Conservation (phyloP, 2,329 filamentous ascomycete genomes). For the Tolypocladium guangdongense region DNA sequence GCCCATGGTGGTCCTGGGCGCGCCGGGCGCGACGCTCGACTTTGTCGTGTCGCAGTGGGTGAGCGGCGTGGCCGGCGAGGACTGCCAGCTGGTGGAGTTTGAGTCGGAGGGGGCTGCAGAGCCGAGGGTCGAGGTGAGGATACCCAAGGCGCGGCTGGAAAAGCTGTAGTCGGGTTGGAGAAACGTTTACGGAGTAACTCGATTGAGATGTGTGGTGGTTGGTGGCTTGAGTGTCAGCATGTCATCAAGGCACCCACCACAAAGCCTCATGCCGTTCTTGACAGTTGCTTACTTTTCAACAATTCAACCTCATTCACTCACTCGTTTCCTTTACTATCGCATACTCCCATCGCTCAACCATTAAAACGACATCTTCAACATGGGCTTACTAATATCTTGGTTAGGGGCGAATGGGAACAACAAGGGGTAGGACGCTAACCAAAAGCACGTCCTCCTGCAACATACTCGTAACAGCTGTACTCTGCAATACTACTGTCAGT, state of each 20-base stretch:
- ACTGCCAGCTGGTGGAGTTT: conserved; percentile 69
- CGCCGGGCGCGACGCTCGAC: conserved; percentile 48
- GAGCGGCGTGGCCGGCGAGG: conserved; percentile 71
- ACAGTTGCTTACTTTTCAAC: not conserved
- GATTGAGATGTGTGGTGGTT: too few species aligned
- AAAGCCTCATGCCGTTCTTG: too few species aligned
- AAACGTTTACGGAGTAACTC: too few species aligned
- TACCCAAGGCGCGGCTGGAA: conserved; percentile 7
- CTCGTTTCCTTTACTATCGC: too few species aligned
- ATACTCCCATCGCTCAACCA: not conserved
- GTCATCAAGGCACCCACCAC: too few species aligned
- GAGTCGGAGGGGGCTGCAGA: conserved; percentile 22
- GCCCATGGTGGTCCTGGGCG: conserved; percentile 82
- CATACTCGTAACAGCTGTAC: too few species aligned
- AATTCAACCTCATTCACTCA: not conserved
- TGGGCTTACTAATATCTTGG: too few species aligned
- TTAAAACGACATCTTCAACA: not conserved
- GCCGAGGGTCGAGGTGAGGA: conserved; percentile 27
- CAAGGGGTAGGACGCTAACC: too few species aligned
- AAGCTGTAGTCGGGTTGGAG: not conserved
- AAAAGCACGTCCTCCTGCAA: too few species aligned
- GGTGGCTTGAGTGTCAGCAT: too few species aligned
- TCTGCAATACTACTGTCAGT: too few species aligned
- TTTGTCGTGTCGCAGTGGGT: conserved; percentile 86
- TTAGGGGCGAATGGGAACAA: too few species aligned